Evolutionary conservation across 2,329 filamentous ascomycete species (phyloP).

Genomic region (Pseudodiploospora longispora): DNA sequence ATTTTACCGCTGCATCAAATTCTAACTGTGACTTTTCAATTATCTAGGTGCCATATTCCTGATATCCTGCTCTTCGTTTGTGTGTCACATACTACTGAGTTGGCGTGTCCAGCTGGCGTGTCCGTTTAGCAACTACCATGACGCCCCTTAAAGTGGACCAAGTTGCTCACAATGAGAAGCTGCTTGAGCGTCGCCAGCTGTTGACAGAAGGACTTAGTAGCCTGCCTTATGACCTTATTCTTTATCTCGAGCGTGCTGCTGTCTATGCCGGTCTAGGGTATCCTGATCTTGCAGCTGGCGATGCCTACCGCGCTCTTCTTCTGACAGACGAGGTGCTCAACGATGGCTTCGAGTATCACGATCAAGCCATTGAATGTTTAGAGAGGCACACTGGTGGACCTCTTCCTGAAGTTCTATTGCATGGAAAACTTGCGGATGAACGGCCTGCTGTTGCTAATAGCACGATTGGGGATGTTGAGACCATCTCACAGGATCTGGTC

Average conservation of each 20-base stretch:
- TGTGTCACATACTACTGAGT: no score
- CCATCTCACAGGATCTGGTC: conserved; percentile 33
- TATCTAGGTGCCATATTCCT: no score
- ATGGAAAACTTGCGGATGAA: conserved; percentile 32
- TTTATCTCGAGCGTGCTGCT: conserved; percentile 61
- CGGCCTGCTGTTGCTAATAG: conserved; percentile 24
- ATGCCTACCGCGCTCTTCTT: conserved; percentile 85
- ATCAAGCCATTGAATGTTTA: conserved; percentile 51
- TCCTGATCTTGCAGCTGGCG: conserved; percentile 80
- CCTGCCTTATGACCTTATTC: conserved; percentile 52
- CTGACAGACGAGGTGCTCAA: conserved; percentile 73
- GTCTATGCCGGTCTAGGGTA: conserved; percentile 71
- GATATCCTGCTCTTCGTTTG: no score
- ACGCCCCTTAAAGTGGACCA: conserved; percentile 24
- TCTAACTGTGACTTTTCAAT: no score
- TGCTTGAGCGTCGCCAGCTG: conserved; percentile 46
- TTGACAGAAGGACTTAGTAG: conserved; percentile 47
- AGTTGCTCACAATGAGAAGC: conserved; percentile 30
- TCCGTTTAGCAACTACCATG: conserved; percentile 5
- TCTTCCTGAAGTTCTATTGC: conserved; percentile 37
- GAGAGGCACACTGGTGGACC: conserved; percentile 23
- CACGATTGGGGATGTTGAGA: conserved; percentile 24
- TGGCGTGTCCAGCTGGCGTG: no score
- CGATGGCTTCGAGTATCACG: conserved; percentile 76
- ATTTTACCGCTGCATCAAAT: no score